phyloP scores from a whole-genome alignment of 2,329 filamentous ascomycete genomes.

The Emergomyces orientalis region DNA sequence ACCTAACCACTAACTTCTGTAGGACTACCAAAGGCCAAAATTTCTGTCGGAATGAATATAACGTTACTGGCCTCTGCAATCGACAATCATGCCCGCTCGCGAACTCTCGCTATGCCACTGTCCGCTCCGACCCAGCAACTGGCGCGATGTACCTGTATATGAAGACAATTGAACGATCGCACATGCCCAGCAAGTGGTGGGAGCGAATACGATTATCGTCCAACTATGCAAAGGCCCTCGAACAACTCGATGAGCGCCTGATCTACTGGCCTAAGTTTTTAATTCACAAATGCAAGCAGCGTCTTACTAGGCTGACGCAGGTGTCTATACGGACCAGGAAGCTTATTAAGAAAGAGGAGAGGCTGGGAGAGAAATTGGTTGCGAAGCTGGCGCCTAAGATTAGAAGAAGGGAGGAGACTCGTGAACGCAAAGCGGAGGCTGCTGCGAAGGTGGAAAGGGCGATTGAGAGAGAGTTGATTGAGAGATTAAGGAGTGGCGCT shows the following conservation, averaged over 20 bases:
- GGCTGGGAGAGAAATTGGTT: constrained; percentile 79
- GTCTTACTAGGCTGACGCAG: constrained; percentile 83
- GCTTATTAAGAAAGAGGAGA: constrained; percentile 79
- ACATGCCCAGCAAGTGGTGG: constrained; percentile 87
- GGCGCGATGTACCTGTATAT: constrained; percentile 90
- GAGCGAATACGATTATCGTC: constrained; percentile 80
- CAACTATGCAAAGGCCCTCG: constrained; percentile 83
- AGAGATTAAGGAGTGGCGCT: constrained; percentile 79
- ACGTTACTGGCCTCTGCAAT: constrained; percentile 73
- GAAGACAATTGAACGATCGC: constrained; percentile 84
- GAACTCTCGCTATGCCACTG: constrained; percentile 86
- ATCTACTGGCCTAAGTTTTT: constrained; percentile 95
- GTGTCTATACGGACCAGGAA: constrained; percentile 69
- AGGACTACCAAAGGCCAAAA: constrained; percentile 78
- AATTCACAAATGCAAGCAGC: constrained; percentile 91
- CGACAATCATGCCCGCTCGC: constrained; percentile 83
- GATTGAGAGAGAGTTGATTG: constrained; percentile 90
- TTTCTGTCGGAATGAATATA: constrained; percentile 94
- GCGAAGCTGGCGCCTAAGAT: constrained; percentile 89
- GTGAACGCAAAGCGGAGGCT: constrained; percentile 67
- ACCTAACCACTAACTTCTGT: constrained; percentile 3
- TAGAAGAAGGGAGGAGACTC: constrained; percentile 60
- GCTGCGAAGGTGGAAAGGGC: constrained; percentile 91
- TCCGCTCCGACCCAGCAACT: constrained; percentile 71
- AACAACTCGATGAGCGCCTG: constrained; percentile 74